Percentiles rank a stretch among this genome's conserved stretches.
Conservation (phyloP, 2,329 filamentous ascomycete genomes). For the Trichoderma simmonsii region DNA sequence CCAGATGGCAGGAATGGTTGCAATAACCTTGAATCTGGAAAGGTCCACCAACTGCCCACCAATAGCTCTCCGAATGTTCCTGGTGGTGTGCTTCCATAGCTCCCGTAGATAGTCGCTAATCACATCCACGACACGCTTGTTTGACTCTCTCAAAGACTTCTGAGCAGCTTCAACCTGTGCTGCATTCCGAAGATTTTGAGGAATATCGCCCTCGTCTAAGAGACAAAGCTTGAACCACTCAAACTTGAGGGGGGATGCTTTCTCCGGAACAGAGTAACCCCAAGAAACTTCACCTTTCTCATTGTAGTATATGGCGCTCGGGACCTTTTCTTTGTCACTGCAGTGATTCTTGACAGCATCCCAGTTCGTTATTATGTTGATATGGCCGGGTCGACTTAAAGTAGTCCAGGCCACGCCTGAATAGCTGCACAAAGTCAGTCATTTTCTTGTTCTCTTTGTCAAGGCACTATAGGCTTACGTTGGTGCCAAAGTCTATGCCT, state of each 20-base stretch:
- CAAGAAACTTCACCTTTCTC: slow-evolving; percentile 20
- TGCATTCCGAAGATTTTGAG: slow-evolving; percentile 23
- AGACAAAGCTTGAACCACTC: slow-evolving; percentile 44
- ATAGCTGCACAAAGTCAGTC: slow-evolving; percentile 27
- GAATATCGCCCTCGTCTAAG: slow-evolving; percentile 31
- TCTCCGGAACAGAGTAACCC: slow-evolving; percentile 31
- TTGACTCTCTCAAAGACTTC: neutral
- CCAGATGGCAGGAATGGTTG: slow-evolving; percentile 48
- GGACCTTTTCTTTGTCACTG: slow-evolving; percentile 33
- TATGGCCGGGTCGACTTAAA: slow-evolving; percentile 26
- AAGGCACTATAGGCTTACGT: slow-evolving; percentile 31
- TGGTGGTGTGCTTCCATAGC: slow-evolving; percentile 33
- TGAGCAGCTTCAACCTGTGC: slow-evolving; percentile 24
- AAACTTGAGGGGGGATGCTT: slow-evolving; percentile 23
- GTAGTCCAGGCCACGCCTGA: slow-evolving; percentile 42
- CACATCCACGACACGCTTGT: slow-evolving; percentile 28
- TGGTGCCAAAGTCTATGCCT: slow-evolving; percentile 47
- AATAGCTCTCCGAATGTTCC: slow-evolving; percentile 27
- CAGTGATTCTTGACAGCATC: slow-evolving; percentile 22
- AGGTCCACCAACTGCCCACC: slow-evolving; percentile 25
- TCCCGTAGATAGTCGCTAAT: slow-evolving; percentile 32
- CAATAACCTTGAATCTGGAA: slow-evolving; percentile 36
- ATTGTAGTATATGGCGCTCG: slow-evolving; percentile 29
- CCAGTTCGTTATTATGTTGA: slow-evolving; percentile 35
- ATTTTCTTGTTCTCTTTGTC: too few species aligned